These are phyloP conservation scores for Stephania yunnanensis DNA, from an alignment of 164 flowering plant genomes.

Conservation along the genomic window DNA sequence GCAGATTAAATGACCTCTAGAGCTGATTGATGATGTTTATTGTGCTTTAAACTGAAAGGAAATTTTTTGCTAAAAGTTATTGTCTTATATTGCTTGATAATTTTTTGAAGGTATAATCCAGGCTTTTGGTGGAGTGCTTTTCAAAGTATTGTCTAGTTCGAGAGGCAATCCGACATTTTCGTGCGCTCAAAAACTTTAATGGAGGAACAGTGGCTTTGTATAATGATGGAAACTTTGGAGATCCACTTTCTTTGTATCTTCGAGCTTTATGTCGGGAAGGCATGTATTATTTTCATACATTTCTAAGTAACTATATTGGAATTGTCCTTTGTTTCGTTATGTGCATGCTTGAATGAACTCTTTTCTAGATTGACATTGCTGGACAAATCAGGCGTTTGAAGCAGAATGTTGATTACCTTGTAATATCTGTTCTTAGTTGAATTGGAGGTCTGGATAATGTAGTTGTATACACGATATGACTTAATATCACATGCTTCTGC, in stretches of 20 bases:
- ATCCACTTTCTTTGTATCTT: conserved; percentile 91
- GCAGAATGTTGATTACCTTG: neutral
- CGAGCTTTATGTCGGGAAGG: conserved; percentile 97
- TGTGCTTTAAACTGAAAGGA: neutral
- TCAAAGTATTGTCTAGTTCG: conserved; percentile 79
- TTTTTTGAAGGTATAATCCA: conserved; percentile 23
- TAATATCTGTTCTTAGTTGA: neutral
- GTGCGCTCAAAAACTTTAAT: conserved; percentile 67
- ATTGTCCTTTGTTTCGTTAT: neutral
- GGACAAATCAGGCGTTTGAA: neutral
- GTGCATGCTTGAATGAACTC: neutral
- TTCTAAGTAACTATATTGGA: neutral
- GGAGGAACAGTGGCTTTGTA: conserved; percentile 73
- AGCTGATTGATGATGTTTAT: neutral
- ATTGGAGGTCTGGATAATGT: too few species aligned
- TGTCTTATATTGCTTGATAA: conserved; percentile 1
- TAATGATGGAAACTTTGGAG: conserved; percentile 79
- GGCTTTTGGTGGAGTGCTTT: conserved; percentile 93
- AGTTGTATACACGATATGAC: too few species aligned
- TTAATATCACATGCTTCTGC: too few species aligned
- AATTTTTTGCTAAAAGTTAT: neutral
- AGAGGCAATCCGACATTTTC: conserved; percentile 96
- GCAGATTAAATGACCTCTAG: neutral
- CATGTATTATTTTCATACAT: conserved; percentile 9
- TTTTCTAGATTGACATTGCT: neutral